Conservation (phyloP, 768 basidiomycete genomes). For the Hydnomerulius pinastri region DNA sequence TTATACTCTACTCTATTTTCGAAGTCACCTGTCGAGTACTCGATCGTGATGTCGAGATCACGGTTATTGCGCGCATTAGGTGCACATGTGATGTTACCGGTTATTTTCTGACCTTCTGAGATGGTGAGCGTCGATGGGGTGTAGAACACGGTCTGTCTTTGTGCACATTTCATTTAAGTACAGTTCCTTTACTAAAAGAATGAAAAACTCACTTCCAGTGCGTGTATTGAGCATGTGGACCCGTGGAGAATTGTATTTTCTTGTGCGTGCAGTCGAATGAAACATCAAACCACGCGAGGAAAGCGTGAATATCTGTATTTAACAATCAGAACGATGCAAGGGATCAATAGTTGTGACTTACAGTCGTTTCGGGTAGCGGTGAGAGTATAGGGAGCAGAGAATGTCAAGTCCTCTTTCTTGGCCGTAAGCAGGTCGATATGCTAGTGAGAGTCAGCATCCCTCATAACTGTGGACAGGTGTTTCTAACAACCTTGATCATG, state of each 20-base stretch:
- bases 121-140: conserved; percentile 78
- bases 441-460: conserved; percentile 38
- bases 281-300: conserved; percentile 99
- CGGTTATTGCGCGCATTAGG: conserved; percentile 94
- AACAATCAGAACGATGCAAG: conserved; percentile 1
- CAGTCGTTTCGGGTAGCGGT: conserved; percentile 89
- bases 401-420: conserved; percentile 93
- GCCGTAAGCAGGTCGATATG: conserved; percentile 89
- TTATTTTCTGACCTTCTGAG: conserved; percentile 68
- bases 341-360: conserved; percentile 40
- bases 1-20: conserved; percentile 63
- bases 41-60: conserved; percentile 88
- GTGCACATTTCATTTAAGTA: not conserved
- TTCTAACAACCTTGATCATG: conserved; percentile 68
- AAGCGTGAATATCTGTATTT: conserved; percentile 85
- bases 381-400: conserved; percentile 78
- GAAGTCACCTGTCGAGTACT: conserved; percentile 53
- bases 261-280: conserved; percentile 95
- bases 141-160: conserved; percentile 97
- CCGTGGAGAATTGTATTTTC: conserved; percentile 93
- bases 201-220: conserved; percentile 83
- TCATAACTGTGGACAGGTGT: not conserved
- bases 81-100: conserved; percentile 71
- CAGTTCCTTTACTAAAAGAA: not conserved
- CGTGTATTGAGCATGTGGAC: conserved; percentile 95